Base-by-base conservation (phyloP, 2,329 filamentous ascomycete genomes). In the Claviceps africana region DNA sequence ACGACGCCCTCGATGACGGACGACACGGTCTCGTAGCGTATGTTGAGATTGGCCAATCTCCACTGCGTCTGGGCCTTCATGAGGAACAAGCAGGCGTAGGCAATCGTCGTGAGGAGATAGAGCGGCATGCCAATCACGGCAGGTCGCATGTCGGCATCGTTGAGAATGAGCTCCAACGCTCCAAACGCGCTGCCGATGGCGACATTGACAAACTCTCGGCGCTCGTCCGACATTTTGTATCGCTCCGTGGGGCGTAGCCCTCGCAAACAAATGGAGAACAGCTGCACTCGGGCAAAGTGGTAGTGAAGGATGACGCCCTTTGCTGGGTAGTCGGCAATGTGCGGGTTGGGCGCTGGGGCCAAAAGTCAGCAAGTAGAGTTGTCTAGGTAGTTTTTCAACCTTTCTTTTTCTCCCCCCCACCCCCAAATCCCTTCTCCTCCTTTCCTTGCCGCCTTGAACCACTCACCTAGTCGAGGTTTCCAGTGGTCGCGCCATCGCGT, bases 241-340 rank as follows among this genome's bases (percentile, higher is more conserved):
- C 72, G 71, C 15, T 57, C 58, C 1, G 55, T 55, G 1, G 59
- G 60, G 13, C 56, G 57, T 13, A 64, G 51, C 0, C 62, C 61
- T 31, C 73, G 68, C 25, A 77, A 60, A 31, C 72, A 73, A 28
- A 75, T 69, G 4, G 74, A 75, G 45, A 74, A 71, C 9, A 77
- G 62, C 47, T 75, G 72, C 19, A 77, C 61, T 47, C 72, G 69
- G 47, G 72, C 74, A 57, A 75, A 77, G 58, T 76, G 65, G 54
- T 73, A 74, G 57, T 76, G 72, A 54, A 77, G 64, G 30, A 66
- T 65, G 7, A 75, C 72, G 25, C 71, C 73, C 60, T 74, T 74
- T 51, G 70, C 68, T 21, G 74, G 74, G 57, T 75, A 76, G 49
- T 68, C 65, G 40, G 71, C 68, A 37, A 77, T 66, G 55, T 73